phyloP scores from a whole-genome alignment of 2,329 filamentous ascomycete species.

The Cladosporium austrohemisphaericum region DNA sequence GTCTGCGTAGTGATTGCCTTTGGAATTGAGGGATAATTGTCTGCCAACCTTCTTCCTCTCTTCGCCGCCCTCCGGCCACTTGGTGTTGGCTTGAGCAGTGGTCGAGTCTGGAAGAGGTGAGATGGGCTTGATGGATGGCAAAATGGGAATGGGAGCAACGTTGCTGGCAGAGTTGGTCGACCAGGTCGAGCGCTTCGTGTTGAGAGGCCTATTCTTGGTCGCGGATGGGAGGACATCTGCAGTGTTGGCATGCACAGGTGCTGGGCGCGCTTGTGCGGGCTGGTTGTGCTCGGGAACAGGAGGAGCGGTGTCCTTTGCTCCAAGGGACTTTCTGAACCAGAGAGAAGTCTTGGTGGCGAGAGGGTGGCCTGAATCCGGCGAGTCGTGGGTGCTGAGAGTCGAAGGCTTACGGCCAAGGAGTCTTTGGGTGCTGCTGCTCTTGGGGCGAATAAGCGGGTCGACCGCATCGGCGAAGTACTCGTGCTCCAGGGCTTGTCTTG shows the following conservation, averaged over 20 bases:
- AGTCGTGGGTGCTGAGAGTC: slow-evolving; percentile 64
- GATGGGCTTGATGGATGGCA: slow-evolving; percentile 90
- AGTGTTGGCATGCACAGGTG: slow-evolving; percentile 42
- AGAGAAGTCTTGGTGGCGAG: slow-evolving; percentile 76
- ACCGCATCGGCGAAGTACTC: slow-evolving; percentile 92
- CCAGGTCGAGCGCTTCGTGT: slow-evolving; percentile 88
- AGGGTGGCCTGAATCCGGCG: slow-evolving; percentile 52
- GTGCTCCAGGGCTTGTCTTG: slow-evolving; percentile 87
- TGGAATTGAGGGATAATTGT: slow-evolving; percentile 87
- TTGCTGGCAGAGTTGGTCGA: slow-evolving; percentile 68
- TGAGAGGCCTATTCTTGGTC: slow-evolving; percentile 54
- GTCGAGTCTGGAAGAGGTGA: slow-evolving; percentile 95
- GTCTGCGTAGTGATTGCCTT: slow-evolving; percentile 89
- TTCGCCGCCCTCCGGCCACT: slow-evolving; percentile 49
- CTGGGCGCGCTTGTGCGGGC: slow-evolving; percentile 40
- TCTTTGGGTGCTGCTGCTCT: slow-evolving; percentile 80
- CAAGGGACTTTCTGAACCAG: slow-evolving; percentile 95
- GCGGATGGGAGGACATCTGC: slow-evolving; percentile 39
- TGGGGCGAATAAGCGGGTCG: slow-evolving; percentile 79
- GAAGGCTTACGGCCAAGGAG: slow-evolving; percentile 88
- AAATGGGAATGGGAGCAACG: slow-evolving; percentile 87
- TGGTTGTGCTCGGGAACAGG: slow-evolving; percentile 48
- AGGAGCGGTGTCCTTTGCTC: slow-evolving; percentile 70
- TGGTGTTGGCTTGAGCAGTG: slow-evolving; percentile 77
- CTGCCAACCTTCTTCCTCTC: slow-evolving; percentile 92